A percentile compares a stretch with the other conserved stretches of the same genome.
These are phyloP conservation scores for Penicillium canescens DNA, from an alignment of 495 filamentous ascomycete species.

Conservation along the genomic window DNA sequence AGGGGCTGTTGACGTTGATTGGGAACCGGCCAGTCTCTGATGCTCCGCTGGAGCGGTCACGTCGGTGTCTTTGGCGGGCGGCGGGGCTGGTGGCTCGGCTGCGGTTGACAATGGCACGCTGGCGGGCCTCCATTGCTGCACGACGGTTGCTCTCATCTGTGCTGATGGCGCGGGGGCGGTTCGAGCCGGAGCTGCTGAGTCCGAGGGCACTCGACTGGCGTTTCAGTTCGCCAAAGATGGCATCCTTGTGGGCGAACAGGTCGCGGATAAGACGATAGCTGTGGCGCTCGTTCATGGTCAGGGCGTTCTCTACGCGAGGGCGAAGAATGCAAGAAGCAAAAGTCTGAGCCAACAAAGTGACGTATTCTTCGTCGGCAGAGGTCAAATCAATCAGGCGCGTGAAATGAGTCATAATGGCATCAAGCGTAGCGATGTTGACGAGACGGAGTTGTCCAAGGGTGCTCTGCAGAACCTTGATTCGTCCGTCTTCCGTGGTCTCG, in stretches of 20 bases:
- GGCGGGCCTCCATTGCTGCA: conserved; percentile 88
- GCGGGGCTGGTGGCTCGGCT: conserved; percentile 76
- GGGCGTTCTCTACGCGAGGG: conserved; percentile 77
- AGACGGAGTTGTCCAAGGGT: conserved; percentile 93
- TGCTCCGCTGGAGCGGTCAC: conserved; percentile 80
- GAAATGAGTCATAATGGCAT: conserved; percentile 97
- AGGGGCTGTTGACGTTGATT: conserved; percentile 65
- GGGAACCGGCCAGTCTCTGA: conserved; percentile 77
- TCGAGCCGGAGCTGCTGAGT: conserved; percentile 24
- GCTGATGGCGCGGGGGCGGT: conserved; percentile 81
- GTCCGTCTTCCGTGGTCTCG: conserved; percentile 67
- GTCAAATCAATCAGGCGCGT: conserved; percentile 95
- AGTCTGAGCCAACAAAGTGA: conserved; percentile 71
- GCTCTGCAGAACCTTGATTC: conserved; percentile 91
- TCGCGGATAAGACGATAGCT: conserved; percentile 90
- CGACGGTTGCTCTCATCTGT: conserved; percentile 96
- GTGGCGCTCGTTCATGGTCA: conserved; percentile 95
- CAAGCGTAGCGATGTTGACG: conserved; percentile 96
- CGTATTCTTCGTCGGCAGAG: conserved; percentile 87
- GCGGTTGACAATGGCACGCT: conserved; percentile 75
- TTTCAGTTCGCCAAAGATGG: conserved; percentile 95
- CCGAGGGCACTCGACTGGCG: conserved; percentile 71
- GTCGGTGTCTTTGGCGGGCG: conserved; percentile 61
- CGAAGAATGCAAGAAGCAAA: conserved; percentile 88
- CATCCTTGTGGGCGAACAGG: conserved; percentile 88